phyloP scores from a whole-genome alignment of 2,329 filamentous ascomycete species.

The Aspergillus terreus region DNA sequence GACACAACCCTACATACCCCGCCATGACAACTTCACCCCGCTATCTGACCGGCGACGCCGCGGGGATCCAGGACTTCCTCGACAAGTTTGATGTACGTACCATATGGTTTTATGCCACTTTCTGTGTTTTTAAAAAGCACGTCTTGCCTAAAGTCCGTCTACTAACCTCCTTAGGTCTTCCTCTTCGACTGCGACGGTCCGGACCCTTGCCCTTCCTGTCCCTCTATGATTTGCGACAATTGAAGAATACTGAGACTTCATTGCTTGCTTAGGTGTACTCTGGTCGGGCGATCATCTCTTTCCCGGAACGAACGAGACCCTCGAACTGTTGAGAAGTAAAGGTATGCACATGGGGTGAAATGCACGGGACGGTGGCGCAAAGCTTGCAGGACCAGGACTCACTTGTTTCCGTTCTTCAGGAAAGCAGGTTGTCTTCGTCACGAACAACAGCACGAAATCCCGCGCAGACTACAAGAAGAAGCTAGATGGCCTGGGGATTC shows the following conservation, averaged over 20 bases:
- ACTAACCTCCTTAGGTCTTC: slow-evolving; percentile 61
- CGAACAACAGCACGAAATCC: slow-evolving; percentile 98
- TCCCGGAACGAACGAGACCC: slow-evolving; percentile 76
- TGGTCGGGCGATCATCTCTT: slow-evolving; percentile 95
- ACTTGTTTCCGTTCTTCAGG: slow-evolving; percentile 49
- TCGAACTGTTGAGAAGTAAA: slow-evolving; percentile 76
- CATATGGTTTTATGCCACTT: neutral
- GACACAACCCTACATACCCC: slow-evolving; percentile 12
- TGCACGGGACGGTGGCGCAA: neutral
- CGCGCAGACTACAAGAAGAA: slow-evolving; percentile 91
- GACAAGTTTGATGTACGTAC: slow-evolving; percentile 82
- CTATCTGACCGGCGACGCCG: slow-evolving; percentile 74
- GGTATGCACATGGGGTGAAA: slow-evolving; percentile 48
- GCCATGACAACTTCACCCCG: slow-evolving; percentile 32
- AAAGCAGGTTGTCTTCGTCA: slow-evolving; percentile 92
- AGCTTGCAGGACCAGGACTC: neutral
- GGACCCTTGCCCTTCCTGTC: slow-evolving; percentile 17
- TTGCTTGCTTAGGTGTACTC: slow-evolving; percentile 68
- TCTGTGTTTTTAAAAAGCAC: neutral
- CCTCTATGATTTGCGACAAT: slow-evolving; percentile 1
- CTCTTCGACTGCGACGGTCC: slow-evolving; percentile 96
- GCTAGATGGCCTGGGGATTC: slow-evolving; percentile 75
- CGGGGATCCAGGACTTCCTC: slow-evolving; percentile 76
- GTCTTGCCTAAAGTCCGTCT: neutral
- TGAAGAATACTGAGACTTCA: slow-evolving; percentile 34